These are phyloP conservation scores for Talaromyces adpressus DNA, from an alignment of 495 filamentous ascomycete species.

Conservation along the genomic window DNA sequence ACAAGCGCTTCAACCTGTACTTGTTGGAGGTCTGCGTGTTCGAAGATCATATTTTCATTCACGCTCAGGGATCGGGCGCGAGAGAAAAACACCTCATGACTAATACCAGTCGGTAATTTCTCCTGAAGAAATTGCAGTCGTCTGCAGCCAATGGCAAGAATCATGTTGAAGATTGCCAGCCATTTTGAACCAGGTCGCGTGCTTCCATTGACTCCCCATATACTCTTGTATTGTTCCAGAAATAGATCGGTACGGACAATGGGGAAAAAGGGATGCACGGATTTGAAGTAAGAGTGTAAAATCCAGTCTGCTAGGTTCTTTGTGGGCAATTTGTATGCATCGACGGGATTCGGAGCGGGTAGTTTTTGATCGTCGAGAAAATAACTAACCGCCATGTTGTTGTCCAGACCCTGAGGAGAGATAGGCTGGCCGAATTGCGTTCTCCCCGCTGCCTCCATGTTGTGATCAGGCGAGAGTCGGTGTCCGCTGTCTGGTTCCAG, in stretches of 20 bases:
- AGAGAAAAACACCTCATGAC: constrained; percentile 6
- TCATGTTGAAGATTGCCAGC: constrained; percentile 56
- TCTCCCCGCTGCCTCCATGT: neutral
- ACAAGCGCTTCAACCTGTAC: constrained; percentile 31
- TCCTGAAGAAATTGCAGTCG: constrained; percentile 32
- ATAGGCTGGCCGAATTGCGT: neutral
- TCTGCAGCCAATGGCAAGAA: constrained; percentile 55
- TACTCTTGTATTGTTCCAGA: constrained; percentile 32
- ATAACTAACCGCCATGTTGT: constrained; percentile 40
- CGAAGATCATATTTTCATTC: constrained; percentile 1
- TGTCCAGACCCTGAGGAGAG: constrained; percentile 8
- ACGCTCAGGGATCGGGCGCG: constrained; percentile 7
- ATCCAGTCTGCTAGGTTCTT: constrained; percentile 44
- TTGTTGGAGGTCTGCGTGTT: constrained; percentile 10
- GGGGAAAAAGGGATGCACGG: constrained; percentile 50
- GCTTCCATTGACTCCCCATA: constrained; percentile 14
- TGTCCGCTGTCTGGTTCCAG: constrained; percentile 22
- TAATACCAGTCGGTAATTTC: constrained; percentile 17
- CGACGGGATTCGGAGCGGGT: constrained; percentile 29
- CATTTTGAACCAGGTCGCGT: constrained; percentile 32
- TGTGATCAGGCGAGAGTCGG: neutral
- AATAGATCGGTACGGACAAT: constrained; percentile 42
- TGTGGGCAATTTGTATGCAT: constrained; percentile 44
- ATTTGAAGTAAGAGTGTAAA: constrained; percentile 47
- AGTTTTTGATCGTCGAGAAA: constrained; percentile 50